Percentiles rank a stretch among this genome's conserved stretches.
Evolutionary conservation across 306 rosid genomes (phyloP).

Genomic region (Vicia sativa): DNA sequence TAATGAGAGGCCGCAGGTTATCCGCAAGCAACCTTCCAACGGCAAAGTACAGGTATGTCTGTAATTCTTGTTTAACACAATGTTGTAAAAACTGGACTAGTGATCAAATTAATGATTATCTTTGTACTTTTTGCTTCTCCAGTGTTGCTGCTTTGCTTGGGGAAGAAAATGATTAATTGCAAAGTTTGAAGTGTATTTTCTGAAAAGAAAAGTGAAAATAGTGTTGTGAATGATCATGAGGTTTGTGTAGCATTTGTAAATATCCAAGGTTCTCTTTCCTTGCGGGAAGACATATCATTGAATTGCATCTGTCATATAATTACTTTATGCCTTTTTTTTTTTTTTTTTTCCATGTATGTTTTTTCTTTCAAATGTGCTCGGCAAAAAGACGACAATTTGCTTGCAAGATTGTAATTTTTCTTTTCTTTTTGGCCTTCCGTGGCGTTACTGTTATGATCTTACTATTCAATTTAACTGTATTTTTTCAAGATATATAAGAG

Average conservation of each 20-base stretch:
- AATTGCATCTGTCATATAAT: constrained; percentile 29
- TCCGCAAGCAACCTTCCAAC: constrained; percentile 36
- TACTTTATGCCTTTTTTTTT: constrained; percentile 12
- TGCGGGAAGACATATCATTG: constrained; percentile 30
- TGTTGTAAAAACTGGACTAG: not conserved
- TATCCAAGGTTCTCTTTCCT: constrained; percentile 46
- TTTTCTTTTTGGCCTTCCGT: constrained; percentile 22
- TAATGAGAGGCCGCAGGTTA: constrained; percentile 41
- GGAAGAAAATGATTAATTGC: constrained; percentile 48
- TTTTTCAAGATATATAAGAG: constrained; percentile 35
- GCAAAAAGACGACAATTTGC: constrained; percentile 26
- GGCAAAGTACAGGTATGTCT: constrained; percentile 57
- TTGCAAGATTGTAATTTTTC: constrained; percentile 40
- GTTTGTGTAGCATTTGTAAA: constrained; percentile 60
- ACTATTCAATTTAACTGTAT: constrained; percentile 46
- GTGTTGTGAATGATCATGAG: constrained; percentile 43
- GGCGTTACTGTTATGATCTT: constrained; percentile 35
- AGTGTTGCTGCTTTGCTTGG: constrained; percentile 81
- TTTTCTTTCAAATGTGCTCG: constrained; percentile 35
- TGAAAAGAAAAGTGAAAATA: constrained; percentile 27
- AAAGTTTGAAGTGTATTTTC: constrained; percentile 39
- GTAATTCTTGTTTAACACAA: not conserved
- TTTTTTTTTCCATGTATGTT: constrained; percentile 2
- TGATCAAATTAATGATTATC: not conserved
- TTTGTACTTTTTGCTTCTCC: constrained; percentile 41